Conservation (phyloP, 768 basidiomycete species). For the Mycena filopes region DNA sequence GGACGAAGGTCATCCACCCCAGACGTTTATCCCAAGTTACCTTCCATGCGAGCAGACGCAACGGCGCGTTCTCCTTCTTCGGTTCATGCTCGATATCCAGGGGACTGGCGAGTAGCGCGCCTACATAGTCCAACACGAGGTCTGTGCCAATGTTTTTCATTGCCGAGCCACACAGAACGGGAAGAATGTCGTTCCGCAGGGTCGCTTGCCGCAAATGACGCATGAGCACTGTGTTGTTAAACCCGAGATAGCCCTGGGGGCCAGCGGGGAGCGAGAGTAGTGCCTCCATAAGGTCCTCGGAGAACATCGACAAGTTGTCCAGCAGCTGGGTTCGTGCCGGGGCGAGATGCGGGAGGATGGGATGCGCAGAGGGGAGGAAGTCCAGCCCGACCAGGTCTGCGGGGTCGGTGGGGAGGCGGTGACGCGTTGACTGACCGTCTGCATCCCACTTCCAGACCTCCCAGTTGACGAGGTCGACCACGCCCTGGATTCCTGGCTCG, state of each 20-base stretch:
- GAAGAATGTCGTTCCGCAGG: constrained; percentile 71
- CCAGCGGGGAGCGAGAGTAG: constrained; percentile 68
- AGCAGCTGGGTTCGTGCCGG: constrained; percentile 76
- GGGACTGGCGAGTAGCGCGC: constrained; percentile 83
- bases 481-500: constrained; percentile 86
- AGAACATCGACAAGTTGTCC: constrained; percentile 84
- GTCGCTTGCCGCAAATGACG: constrained; percentile 76
- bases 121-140: constrained; percentile 82
- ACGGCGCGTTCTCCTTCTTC: constrained; percentile 57
- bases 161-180: constrained; percentile 87
- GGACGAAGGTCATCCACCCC: constrained; percentile 95
- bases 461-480: constrained; percentile 88
- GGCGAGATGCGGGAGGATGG: constrained; percentile 72
- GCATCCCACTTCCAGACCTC: constrained; percentile 80
- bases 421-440: constrained; percentile 54
- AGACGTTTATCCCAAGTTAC: constrained; percentile 83
- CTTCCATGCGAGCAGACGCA: constrained; percentile 86
- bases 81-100: constrained; percentile 65
- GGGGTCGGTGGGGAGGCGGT: constrained; percentile 63
- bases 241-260: constrained; percentile 72
- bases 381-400: constrained; percentile 53
- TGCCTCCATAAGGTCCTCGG: constrained; percentile 81
- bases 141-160: constrained; percentile 85
- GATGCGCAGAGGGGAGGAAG: constrained; percentile 69
- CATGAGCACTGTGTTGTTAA: constrained; percentile 64